These are phyloP conservation scores for Globisporangium radiosum DNA, from an alignment of 352 stramenopile genomes.

Conservation along the genomic window DNA sequence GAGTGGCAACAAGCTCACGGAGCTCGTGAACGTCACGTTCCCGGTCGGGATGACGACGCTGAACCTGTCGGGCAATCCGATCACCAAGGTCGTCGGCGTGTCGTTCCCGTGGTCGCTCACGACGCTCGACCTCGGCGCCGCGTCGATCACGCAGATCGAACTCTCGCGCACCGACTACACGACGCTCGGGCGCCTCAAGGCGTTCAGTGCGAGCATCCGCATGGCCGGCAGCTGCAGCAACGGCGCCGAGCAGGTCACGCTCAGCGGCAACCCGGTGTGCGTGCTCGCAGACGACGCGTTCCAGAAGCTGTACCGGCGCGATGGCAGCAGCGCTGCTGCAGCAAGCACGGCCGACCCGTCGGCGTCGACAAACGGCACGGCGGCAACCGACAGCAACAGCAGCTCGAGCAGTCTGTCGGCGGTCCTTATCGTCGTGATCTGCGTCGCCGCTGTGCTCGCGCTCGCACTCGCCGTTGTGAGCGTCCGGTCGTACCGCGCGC, in stretches of 20 bases:
- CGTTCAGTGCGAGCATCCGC: conserved; percentile 32
- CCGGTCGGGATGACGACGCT: conserved; percentile 36
- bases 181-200: conserved; percentile 38
- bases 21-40: conserved; percentile 50
- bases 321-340: background rate
- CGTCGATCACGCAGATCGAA: conserved; percentile 59
- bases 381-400: conserved; percentile 3
- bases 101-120: conserved; percentile 45
- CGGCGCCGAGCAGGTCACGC: conserved; percentile 32
- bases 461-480: conserved; percentile 45
- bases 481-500: conserved; percentile 37
- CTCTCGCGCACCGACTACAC: conserved; percentile 57
- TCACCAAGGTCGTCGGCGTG: conserved; percentile 46
- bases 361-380: conserved; percentile 17
- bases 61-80: conserved; percentile 54
- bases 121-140: conserved; percentile 36
- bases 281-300: conserved; percentile 67
- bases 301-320: conserved; percentile 28
- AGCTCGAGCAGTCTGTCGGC: conserved; percentile 29
- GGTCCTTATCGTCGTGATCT: conserved; percentile 53
- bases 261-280: conserved; percentile 35
- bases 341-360: conserved; percentile 17
- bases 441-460: conserved; percentile 37
- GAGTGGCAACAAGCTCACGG: conserved; percentile 32
- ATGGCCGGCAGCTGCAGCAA: conserved; percentile 37